These are phyloP conservation scores for Plenodomus tracheiphilus DNA, from an alignment of 2,329 filamentous ascomycete genomes.

Conservation along the genomic window DNA sequence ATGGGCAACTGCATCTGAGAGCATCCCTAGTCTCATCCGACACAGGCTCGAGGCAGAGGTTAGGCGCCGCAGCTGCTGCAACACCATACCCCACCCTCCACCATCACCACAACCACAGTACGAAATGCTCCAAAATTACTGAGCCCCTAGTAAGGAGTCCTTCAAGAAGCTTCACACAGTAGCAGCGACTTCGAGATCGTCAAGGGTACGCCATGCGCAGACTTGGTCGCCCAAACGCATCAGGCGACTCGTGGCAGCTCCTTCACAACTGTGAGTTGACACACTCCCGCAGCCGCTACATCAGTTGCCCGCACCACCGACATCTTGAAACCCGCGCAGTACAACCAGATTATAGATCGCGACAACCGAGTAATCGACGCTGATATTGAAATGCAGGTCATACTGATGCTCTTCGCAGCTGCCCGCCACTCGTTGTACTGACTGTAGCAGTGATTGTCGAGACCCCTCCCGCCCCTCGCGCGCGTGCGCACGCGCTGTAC, in stretches of 20 bases:
- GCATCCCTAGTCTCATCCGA: neutral
- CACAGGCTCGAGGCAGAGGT: neutral
- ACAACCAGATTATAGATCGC: too few relatives aligned
- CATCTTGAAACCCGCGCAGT: too few relatives aligned
- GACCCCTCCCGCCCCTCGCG: too few relatives aligned
- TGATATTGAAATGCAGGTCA: too few relatives aligned
- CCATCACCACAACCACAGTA: neutral
- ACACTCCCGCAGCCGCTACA: neutral
- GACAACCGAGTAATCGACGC: too few relatives aligned
- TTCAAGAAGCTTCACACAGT: neutral
- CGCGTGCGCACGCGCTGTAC: too few relatives aligned
- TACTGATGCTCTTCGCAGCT: too few relatives aligned
- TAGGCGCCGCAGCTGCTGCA: neutral
- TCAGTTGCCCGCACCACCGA: too few relatives aligned
- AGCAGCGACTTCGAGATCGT: neutral
- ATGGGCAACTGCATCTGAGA: neutral
- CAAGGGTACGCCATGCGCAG: neutral
- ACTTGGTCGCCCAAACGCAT: neutral
- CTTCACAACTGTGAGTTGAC: neutral
- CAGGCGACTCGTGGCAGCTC: neutral
- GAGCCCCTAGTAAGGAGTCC: too few relatives aligned
- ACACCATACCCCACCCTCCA: neutral
- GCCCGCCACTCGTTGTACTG: too few relatives aligned
- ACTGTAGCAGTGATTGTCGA: too few relatives aligned
- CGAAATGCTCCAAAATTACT: too few relatives aligned